Base-by-base conservation (phyloP, 2,329 filamentous ascomycete species). In the Trichoderma sp. region DNA sequence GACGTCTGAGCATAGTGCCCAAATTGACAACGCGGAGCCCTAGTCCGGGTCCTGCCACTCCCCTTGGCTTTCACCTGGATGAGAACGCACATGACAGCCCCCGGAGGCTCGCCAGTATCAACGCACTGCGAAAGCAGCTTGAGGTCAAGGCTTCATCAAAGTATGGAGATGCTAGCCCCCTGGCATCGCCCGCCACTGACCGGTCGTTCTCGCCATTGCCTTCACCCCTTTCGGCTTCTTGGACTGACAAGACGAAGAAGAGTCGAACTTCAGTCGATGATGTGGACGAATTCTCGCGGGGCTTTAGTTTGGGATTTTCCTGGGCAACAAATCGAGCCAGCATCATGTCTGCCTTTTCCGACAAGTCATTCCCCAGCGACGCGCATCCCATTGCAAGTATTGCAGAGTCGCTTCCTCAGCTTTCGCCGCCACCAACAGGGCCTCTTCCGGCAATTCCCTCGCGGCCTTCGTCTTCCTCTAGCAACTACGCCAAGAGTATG, bases 401-500 rank as follows among this genome's bases (percentile, higher is more conserved):
- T 31, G 13, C 40, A 56, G 70, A 77, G 66, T 70, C 71, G 40
- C 62, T 75, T n/a, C 73, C 77, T 24, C 60, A 72, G 27, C 71
- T 72, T 67, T 72, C 76, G 14, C 77, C 77, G 13, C 78, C 77
- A 14, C 78, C 77, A 5, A 75, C 72, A 2, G 72, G 70, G 6
- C 77, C 78, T 24, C 73, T 79, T 16, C 79, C 77, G 4, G 76
- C 78, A 0, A 73, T 80, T 24, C 78, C 78, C 27, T 68, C 70
- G 19, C 71, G 72, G 3, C 72, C 73, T n/a, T 74, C 73, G 24
- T 64, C 61, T 29, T 64, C 61, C 43, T 43, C 24, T 27, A 64
- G 61, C 52, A 64, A 64, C 11, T 64, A 74, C 71, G 33, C 72
- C 72, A 40, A 52, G 19, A 71, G 71, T 6, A 61, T 79, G 27